phyloP scores from a whole-genome alignment of 441 rosid genomes.

The Biscutella laevigata region DNA sequence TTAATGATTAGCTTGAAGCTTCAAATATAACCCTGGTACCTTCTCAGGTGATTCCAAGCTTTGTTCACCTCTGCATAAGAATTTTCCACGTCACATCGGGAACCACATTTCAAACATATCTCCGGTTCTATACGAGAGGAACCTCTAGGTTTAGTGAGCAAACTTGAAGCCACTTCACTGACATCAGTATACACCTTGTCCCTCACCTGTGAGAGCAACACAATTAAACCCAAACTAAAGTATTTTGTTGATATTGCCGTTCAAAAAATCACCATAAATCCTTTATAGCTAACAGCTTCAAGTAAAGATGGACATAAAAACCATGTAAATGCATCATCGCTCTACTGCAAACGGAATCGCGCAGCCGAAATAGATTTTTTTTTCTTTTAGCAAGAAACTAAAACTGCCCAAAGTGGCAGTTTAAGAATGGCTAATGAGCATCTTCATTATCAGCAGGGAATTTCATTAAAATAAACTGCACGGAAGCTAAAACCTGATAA shows the following conservation, averaged over 20 bases:
- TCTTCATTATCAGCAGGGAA: background rate
- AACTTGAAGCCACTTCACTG: slow-evolving; percentile 30
- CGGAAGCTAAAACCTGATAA: background rate
- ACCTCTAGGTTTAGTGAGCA: slow-evolving; percentile 18
- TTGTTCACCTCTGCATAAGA: slow-evolving; percentile 32
- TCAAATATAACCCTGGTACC: slow-evolving; percentile 28
- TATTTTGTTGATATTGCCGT: background rate
- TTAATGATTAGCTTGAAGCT: background rate
- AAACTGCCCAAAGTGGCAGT: background rate
- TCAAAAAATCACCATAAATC: background rate
- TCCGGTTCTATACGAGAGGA: slow-evolving; percentile 33
- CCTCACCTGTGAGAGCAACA: slow-evolving; percentile 27
- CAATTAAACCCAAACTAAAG: background rate
- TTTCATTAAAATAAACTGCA: background rate
- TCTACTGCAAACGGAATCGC: background rate
- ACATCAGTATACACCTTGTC: slow-evolving; percentile 24
- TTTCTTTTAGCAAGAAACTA: background rate
- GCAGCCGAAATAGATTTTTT: background rate
- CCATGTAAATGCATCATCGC: background rate
- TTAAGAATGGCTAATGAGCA: background rate
- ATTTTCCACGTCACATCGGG: slow-evolving; percentile 35
- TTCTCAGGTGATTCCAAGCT: slow-evolving; percentile 47
- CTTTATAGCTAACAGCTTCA: background rate
- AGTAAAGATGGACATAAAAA: background rate
- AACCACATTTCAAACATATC: slow-evolving; percentile 59